Evolutionary conservation across 306 rosid species (phyloP).

Genomic region (Quercus glauca): DNA sequence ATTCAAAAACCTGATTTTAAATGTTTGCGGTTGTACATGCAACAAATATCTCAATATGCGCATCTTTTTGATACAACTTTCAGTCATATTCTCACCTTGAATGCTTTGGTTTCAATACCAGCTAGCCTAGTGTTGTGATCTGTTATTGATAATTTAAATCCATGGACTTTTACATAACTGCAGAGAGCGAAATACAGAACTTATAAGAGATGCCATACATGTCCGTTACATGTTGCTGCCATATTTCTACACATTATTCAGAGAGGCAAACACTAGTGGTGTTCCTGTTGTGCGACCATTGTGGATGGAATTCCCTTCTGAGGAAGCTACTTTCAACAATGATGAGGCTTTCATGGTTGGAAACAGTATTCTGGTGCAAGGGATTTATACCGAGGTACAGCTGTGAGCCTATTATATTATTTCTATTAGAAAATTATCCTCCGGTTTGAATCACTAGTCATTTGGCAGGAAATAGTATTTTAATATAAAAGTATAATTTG

Average conservation of each 20-base stretch:
- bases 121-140: constrained; percentile 1
- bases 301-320: constrained; percentile 99
- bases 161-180: constrained; percentile 26
- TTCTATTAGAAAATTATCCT: neutral
- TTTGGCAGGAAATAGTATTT: too few relatives aligned
- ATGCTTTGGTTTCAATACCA: constrained; percentile 7
- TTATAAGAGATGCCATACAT: constrained; percentile 82
- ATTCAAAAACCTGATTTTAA: neutral
- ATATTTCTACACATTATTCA: constrained; percentile 81
- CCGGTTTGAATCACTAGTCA: too few relatives aligned
- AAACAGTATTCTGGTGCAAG: constrained; percentile 86
- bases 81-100: neutral
- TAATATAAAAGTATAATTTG: too few relatives aligned
- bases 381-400: constrained; percentile 82
- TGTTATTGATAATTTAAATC: constrained; percentile 15
- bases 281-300: constrained; percentile 85
- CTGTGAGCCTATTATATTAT: neutral
- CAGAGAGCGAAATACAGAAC: constrained; percentile 78
- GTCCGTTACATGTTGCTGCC: constrained; percentile 85
- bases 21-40: neutral
- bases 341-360: constrained; percentile 99
- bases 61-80: neutral
- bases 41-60: neutral
- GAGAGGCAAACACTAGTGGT: constrained; percentile 87
- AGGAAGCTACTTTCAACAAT: constrained; percentile 83